phyloP scores from a whole-genome alignment of 139 green algal genomes.

The Picochlorum sp. region DNA sequence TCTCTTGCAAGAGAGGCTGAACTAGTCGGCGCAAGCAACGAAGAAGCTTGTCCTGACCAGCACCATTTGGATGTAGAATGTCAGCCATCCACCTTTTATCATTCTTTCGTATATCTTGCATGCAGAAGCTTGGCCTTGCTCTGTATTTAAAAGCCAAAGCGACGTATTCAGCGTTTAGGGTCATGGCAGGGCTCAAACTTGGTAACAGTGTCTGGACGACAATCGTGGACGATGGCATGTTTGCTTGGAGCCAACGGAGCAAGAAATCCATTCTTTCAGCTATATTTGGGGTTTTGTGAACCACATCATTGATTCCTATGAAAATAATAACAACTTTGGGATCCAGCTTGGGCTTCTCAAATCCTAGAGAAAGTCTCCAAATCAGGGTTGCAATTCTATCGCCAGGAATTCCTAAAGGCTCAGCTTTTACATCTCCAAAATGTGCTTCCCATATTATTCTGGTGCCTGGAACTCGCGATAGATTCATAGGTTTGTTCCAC shows the following conservation, averaged over 20 bases:
- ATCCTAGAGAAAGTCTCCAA: not conserved
- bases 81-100: not conserved
- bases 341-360: not conserved
- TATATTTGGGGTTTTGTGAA: not conserved
- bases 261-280: not conserved
- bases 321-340: not conserved
- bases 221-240: not conserved
- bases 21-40: not conserved
- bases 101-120: not conserved
- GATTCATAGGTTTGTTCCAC: not conserved
- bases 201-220: not conserved
- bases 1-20: not conserved
- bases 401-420: not conserved
- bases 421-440: not conserved
- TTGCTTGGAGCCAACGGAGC: not conserved
- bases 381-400: not conserved
- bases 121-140: not conserved
- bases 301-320: not conserved
- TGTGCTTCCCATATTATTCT: not conserved
- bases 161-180: not conserved
- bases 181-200: not conserved
- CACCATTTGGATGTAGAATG: not conserved
- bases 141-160: not conserved
- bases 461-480: not conserved
- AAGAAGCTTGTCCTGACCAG: not conserved